These are phyloP conservation scores for Carpinus fangiana DNA, from an alignment of 306 rosid species.

Conservation along the genomic window DNA sequence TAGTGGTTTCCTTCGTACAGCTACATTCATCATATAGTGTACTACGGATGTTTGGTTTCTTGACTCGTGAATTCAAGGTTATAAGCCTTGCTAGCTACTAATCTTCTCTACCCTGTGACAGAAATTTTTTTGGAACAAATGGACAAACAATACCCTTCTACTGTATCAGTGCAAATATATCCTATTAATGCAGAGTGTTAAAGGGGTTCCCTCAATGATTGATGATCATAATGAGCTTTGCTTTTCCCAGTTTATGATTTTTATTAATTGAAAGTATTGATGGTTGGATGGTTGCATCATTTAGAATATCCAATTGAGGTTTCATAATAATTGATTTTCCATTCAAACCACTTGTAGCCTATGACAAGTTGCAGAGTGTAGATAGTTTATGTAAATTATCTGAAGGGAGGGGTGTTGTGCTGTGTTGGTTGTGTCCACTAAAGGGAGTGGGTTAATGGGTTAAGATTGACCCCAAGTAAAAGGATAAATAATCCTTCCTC, in stretches of 20 bases:
- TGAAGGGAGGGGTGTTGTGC: not conserved
- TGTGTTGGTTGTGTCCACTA: not conserved
- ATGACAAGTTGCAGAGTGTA: not conserved
- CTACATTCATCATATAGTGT: not conserved
- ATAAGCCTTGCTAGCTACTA: too few relatives aligned
- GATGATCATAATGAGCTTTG: too few relatives aligned
- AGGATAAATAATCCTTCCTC: not conserved
- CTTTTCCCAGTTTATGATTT: too few relatives aligned
- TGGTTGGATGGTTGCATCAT: not conserved
- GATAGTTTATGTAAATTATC: conserved; percentile 4
- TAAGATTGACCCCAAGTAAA: not conserved
- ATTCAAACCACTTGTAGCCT: not conserved
- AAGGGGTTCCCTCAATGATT: too few relatives aligned
- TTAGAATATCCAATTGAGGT: not conserved
- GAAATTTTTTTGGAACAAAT: too few relatives aligned
- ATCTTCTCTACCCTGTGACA: too few relatives aligned
- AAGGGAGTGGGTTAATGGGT: not conserved
- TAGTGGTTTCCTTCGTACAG: not conserved
- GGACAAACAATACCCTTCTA: too few relatives aligned
- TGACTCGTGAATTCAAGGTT: too few relatives aligned
- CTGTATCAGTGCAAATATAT: too few relatives aligned
- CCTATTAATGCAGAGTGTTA: too few relatives aligned
- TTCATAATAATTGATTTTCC: not conserved
- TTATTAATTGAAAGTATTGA: not conserved
- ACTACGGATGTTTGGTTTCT: not conserved